Evolutionary conservation across 1,284 basidiomycete genomes (phyloP), one percentile per base, ranked within the genome.

Genomic region (Naganishia albida): DNA sequence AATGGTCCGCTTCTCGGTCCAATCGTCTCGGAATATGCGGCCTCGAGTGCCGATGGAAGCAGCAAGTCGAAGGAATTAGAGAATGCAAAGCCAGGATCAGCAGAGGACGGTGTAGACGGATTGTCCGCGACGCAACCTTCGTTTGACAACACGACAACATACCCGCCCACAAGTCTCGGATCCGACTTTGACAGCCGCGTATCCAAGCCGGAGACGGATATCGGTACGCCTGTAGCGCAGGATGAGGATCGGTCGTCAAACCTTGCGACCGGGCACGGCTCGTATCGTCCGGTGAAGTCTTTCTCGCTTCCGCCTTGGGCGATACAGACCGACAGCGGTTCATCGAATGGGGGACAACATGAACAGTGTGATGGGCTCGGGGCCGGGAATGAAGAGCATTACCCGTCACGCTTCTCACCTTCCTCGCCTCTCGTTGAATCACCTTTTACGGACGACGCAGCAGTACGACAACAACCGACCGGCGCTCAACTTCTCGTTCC

Each of bases 391-490:
- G 13, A 13, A 44, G 8, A 20, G 46, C 20, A 48, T 48, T 25
- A 3, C 12, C 25, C n/a, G 46, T 23, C 15, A 53, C 30, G 18
- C 25, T 16, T 44, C 25, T n/a, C 25, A 25, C 25, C 54, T 23
- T 28, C 54, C 13, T 16, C 42, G 4, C 57, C 46, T 4, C 1
- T 40, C 13, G n/a, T 26, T 8, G 57, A 60, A 39, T 60, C 57
- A 34, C 57, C 57, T n/a, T 60, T 60, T 18, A 50, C 48, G 34
- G 57, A 60, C 25, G 38, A 60, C 18, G 57, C 57, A 10, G 57
- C 57, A 2, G 38, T 60, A 16, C 20, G 39, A 15, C 23, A 49
- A 28, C 20, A 10, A 18, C 57, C 23, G 13, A 60, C 23, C 34
- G 46, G 30, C 23, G 34, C 57, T 23, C 46, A 40, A 16, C 57